Percentiles rank a stretch among this genome's conserved stretches.
Evolutionary conservation across 2,329 filamentous ascomycete genomes (phyloP).

Genomic region (Chlorencoelia australis): DNA sequence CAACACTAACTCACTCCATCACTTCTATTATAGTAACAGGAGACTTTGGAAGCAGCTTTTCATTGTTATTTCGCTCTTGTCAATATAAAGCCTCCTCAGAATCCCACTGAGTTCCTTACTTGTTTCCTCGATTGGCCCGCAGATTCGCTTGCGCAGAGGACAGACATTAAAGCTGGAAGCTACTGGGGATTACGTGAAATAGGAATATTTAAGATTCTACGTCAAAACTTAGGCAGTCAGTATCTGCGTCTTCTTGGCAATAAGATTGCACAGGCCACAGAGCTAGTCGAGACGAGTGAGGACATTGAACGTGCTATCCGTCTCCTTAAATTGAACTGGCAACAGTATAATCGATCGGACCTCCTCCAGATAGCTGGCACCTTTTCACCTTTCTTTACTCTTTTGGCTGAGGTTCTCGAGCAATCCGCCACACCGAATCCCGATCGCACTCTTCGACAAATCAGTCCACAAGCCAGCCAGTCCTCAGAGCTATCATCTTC

Average conservation of each 20-base stretch:
- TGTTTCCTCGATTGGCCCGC: no score
- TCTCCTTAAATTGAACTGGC: neutral
- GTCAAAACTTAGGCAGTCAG: neutral
- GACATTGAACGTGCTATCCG: neutral
- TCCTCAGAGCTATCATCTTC: slow-evolving; percentile 1
- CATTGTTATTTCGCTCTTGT: no score
- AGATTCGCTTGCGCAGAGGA: no score
- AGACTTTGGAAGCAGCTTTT: no score
- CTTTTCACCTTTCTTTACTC: neutral
- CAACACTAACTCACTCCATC: no score
- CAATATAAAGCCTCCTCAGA: no score
- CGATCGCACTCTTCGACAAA: neutral
- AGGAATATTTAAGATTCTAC: slow-evolving; percentile 5
- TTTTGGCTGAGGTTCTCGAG: neutral
- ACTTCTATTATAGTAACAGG: no score
- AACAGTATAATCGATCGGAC: neutral
- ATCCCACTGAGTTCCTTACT: no score
- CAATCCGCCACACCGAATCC: neutral
- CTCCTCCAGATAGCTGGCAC: neutral
- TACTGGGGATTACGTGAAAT: slow-evolving; percentile 4
- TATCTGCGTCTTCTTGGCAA: neutral
- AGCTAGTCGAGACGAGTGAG: neutral
- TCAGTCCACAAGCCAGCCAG: neutral
- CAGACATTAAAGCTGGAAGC: slow-evolving; percentile 5
- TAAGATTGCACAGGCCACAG: neutral